phyloP scores from a whole-genome alignment of 1,284 basidiomycete species.

The Meira miltonrushii region DNA sequence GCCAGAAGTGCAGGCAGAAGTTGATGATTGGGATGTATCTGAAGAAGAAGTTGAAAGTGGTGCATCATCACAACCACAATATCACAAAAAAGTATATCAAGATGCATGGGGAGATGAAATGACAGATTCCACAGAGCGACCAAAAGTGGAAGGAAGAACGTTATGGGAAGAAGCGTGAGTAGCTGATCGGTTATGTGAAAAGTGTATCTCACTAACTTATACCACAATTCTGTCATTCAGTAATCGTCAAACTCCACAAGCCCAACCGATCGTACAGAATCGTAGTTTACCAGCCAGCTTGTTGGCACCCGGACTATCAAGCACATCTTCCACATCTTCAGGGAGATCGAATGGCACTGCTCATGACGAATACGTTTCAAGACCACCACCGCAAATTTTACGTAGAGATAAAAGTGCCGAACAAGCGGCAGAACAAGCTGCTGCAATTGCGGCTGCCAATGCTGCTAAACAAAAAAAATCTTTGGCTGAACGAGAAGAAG shows the following conservation, averaged over 20 bases:
- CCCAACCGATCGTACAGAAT: conserved; percentile 1
- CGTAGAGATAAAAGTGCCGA: background rate
- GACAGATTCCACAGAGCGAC: background rate
- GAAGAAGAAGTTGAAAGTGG: background rate
- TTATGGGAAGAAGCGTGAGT: conserved; percentile 11
- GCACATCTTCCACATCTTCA: background rate
- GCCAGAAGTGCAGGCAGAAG: background rate
- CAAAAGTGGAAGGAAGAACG: background rate
- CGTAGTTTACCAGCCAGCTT: background rate
- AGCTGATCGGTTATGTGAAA: background rate
- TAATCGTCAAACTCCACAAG: conserved; percentile 1
- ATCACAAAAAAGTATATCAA: background rate
- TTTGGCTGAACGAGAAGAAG: conserved; percentile 6
- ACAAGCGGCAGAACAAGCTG: background rate
- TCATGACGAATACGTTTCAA: background rate
- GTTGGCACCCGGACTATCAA: background rate
- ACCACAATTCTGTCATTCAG: background rate
- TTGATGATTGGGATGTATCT: conserved; percentile 9
- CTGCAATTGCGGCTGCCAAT: background rate
- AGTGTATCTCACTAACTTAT: background rate
- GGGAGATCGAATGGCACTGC: background rate
- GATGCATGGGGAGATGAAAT: conserved; percentile 3
- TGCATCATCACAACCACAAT: background rate
- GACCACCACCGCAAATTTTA: conserved; percentile 8
- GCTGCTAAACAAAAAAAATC: background rate